Evolutionary conservation across 2,329 filamentous ascomycete species (phyloP).

Genomic region (Colletotrichum sp.): DNA sequence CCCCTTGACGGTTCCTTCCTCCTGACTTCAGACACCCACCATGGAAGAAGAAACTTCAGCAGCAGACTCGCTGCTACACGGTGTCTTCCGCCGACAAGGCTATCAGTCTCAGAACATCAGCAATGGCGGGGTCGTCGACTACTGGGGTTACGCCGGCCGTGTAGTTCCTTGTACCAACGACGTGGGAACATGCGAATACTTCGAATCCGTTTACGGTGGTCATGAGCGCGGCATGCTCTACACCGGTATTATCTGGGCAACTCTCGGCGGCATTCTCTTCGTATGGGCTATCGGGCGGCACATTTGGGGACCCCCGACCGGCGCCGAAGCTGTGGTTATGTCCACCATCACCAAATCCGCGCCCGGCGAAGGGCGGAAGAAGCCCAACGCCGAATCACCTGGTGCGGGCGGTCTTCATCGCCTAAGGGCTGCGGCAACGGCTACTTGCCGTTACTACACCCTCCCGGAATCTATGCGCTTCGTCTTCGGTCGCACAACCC

Average conservation of each 20-base stretch:
- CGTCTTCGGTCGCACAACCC: constrained; percentile 71
- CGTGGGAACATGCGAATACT: constrained; percentile 51
- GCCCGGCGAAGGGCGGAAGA: neutral
- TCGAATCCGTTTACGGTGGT: constrained; percentile 54
- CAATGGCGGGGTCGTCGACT: constrained; percentile 36
- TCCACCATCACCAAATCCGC: neutral
- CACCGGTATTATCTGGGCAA: constrained; percentile 54
- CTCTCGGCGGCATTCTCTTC: constrained; percentile 47
- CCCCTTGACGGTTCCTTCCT: neutral
- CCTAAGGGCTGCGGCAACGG: neutral
- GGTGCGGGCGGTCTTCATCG: neutral
- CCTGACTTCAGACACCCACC: neutral
- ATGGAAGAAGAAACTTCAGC: neutral
- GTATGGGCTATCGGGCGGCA: constrained; percentile 43
- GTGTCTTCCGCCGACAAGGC: neutral
- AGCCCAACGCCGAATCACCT: constrained; percentile 8
- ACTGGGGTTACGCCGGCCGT: constrained; percentile 54
- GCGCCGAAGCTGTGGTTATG: neutral
- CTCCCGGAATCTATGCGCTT: constrained; percentile 62
- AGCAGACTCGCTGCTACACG: neutral
- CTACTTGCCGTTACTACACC: constrained; percentile 44
- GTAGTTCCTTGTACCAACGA: constrained; percentile 51
- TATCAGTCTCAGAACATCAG: constrained; percentile 39
- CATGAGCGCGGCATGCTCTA: constrained; percentile 58
- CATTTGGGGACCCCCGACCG: neutral